These are phyloP conservation scores for Aspergillus sojae DNA, from an alignment of 2,329 filamentous ascomycete genomes.

Conservation along the genomic window DNA sequence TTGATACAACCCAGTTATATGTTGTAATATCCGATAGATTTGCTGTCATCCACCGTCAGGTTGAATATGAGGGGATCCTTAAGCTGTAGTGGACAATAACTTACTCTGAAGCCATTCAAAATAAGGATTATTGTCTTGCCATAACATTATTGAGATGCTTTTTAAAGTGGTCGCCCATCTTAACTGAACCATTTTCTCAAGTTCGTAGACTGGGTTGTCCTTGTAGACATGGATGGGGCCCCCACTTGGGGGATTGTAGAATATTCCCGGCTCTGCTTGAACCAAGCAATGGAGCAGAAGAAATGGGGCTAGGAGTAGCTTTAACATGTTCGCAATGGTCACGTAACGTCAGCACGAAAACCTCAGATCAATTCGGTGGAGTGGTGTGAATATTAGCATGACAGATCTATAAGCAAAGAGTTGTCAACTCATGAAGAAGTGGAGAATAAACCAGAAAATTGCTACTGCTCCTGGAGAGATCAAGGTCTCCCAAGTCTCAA, in stretches of 20 bases:
- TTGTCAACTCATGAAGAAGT: not conserved
- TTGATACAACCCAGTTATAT: not conserved
- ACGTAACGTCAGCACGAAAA: not conserved
- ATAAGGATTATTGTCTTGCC: slow-evolving; percentile 3
- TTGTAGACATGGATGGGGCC: slow-evolving; percentile 1
- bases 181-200: slow-evolving; percentile 2
- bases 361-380: not conserved
- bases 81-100: not conserved
- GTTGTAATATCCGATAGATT: not conserved
- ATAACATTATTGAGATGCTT: not conserved
- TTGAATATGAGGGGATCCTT: too few relatives aligned
- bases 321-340: not conserved
- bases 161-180: slow-evolving; percentile 2
- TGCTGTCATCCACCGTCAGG: not conserved
- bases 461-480: not conserved
- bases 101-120: slow-evolving; percentile 7
- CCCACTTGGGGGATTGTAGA: slow-evolving; percentile 1
- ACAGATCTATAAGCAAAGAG: not conserved
- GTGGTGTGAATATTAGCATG: not conserved
- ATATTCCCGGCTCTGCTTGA: not conserved
- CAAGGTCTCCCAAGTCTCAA: not conserved
- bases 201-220: slow-evolving; percentile 1
- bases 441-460: not conserved
- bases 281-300: not conserved
- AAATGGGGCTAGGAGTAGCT: not conserved